Evolutionary conservation across 805 yeast species (phyloP).

Genomic region (Komagataella pastoris): DNA sequence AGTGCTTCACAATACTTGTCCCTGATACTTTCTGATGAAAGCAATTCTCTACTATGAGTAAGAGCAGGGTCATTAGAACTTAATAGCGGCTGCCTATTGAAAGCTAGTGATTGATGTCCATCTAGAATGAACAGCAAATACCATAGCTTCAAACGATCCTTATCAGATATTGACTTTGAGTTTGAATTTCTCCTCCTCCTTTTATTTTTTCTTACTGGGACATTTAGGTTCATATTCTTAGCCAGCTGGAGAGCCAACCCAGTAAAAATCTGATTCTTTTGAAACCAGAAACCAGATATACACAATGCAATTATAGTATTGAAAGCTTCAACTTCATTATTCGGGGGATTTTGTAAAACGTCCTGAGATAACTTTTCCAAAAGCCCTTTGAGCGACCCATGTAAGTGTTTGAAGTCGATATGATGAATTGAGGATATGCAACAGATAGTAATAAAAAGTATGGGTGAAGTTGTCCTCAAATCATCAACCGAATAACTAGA

Average conservation of each 20-base stretch:
- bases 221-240: constrained; percentile 32
- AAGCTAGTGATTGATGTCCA: constrained; percentile 55
- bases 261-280: constrained; percentile 50
- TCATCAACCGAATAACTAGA: constrained; percentile 31
- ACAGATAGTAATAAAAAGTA: constrained; percentile 45
- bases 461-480: constrained; percentile 42
- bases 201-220: constrained; percentile 4
- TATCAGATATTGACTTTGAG: constrained; percentile 14
- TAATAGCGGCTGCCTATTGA: constrained; percentile 44
- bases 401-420: constrained; percentile 18
- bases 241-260: constrained; percentile 60
- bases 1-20: not conserved
- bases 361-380: constrained; percentile 16
- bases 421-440: constrained; percentile 53
- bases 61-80: constrained; percentile 30
- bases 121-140: constrained; percentile 51
- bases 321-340: constrained; percentile 34
- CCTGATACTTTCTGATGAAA: constrained; percentile 9
- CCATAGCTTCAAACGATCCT: constrained; percentile 47
- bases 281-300: constrained; percentile 58
- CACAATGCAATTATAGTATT: constrained; percentile 51
- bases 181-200: constrained; percentile 2
- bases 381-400: constrained; percentile 13
- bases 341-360: constrained; percentile 20
- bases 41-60: constrained; percentile 24